phyloP scores from a whole-genome alignment of 2,329 filamentous ascomycete species.

The Pseudocercospora fuligena region DNA sequence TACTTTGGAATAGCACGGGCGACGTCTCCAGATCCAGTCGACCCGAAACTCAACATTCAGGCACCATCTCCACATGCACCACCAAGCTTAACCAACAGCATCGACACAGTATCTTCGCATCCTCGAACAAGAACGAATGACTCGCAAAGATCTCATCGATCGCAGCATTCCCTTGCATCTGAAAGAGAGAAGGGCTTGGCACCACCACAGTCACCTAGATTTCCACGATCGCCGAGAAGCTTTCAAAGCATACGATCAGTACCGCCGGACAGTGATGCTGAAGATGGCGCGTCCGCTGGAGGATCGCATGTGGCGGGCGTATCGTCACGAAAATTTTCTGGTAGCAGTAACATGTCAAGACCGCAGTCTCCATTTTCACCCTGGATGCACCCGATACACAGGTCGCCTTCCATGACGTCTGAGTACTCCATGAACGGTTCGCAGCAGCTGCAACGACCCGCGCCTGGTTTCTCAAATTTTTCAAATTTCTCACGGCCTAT shows the following conservation, averaged over 20 bases:
- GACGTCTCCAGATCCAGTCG: constrained; percentile 51
- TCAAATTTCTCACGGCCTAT: constrained; percentile 70
- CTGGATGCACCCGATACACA: constrained; percentile 64
- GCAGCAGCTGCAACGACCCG: constrained; percentile 26
- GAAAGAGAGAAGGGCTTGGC: constrained; percentile 35
- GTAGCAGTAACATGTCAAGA: constrained; percentile 66
- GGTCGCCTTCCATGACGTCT: constrained; percentile 84
- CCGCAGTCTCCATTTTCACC: constrained; percentile 69
- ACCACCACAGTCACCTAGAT: constrained; percentile 43
- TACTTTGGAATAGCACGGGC: constrained; percentile 55
- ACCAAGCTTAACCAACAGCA: constrained; percentile 42
- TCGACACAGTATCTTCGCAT: constrained; percentile 44
- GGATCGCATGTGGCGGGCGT: constrained; percentile 58
- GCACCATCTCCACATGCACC: constrained; percentile 49
- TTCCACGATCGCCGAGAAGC: constrained; percentile 48
- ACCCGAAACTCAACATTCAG: constrained; percentile 47
- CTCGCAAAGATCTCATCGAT: constrained; percentile 38
- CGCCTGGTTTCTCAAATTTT: constrained; percentile 68
- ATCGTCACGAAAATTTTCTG: constrained; percentile 79
- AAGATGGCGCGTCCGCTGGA: constrained; percentile 64
- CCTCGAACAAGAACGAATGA: constrained; percentile 48
- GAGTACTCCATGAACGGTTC: constrained; percentile 70
- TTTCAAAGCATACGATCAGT: constrained; percentile 54
- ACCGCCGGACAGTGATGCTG: constrained; percentile 61
- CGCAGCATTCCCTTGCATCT: constrained; percentile 26